Conservation (phyloP, 225 moss, liverwort and hornwort genomes). For the Climacium dendroides region DNA sequence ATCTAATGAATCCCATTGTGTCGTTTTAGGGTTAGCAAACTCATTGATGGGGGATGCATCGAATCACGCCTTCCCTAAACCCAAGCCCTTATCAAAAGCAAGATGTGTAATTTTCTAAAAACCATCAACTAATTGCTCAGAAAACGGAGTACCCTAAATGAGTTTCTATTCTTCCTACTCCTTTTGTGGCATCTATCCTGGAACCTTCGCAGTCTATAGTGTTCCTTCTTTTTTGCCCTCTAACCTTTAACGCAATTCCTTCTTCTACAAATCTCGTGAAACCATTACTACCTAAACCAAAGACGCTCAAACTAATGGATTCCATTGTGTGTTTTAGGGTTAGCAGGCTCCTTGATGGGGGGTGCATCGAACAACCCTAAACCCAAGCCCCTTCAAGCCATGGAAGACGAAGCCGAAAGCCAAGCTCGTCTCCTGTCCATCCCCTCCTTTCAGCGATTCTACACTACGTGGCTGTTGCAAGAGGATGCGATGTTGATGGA, state of each 20-base stretch:
- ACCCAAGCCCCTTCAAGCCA: neutral
- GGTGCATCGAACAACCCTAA: neutral
- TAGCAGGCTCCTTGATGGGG: conserved; percentile 1
- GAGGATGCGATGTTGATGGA: conserved; percentile 23
- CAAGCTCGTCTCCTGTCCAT: conserved; percentile 15
- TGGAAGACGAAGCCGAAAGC: conserved; percentile 16
- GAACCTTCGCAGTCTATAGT: neutral
- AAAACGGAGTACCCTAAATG: neutral
- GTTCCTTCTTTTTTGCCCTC: neutral
- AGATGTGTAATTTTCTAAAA: neutral
- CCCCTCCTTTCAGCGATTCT: conserved; percentile 33
- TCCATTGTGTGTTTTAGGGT: too few relatives aligned
- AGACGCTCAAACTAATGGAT: neutral
- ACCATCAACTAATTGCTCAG: neutral
- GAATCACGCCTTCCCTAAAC: neutral
- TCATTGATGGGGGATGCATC: neutral
- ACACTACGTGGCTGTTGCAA: conserved; percentile 34
- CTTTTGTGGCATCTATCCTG: neutral
- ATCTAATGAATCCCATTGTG: too few relatives aligned
- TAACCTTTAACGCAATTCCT: neutral
- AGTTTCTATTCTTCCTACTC: neutral
- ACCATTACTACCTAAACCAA: neutral
- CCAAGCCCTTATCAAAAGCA: neutral
- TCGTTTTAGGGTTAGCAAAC: neutral
- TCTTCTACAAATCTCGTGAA: neutral